Conservation (phyloP, 2,329 filamentous ascomycete genomes). For the Diaporthe caulivora region DNA sequence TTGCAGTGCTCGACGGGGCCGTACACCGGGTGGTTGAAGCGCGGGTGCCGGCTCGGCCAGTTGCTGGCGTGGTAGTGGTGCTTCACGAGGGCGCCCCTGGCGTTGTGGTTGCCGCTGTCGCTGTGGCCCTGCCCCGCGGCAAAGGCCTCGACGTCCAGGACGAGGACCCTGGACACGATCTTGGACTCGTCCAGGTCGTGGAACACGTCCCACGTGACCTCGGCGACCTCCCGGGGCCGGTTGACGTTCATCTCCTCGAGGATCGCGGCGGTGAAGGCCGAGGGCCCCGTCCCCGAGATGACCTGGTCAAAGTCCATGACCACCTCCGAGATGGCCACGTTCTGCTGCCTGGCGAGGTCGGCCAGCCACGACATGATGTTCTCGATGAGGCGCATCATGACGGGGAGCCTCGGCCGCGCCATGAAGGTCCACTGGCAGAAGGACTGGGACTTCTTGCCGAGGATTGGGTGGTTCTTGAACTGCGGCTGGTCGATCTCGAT, state of each 20-base stretch:
- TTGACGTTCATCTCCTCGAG: conserved; percentile 71
- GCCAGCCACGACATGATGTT: conserved; percentile 77
- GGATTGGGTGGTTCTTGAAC: conserved; percentile 72
- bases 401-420: conserved; percentile 74
- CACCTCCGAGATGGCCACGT: conserved; percentile 70
- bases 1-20: conserved; percentile 80
- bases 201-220: conserved; percentile 73
- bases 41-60: conserved; percentile 76
- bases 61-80: conserved; percentile 82
- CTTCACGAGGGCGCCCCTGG: conserved; percentile 75
- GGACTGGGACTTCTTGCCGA: conserved; percentile 76
- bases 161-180: conserved; percentile 72
- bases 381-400: conserved; percentile 77
- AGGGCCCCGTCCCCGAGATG: conserved; percentile 79
- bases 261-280: conserved; percentile 76
- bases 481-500: conserved; percentile 79
- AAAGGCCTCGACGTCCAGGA: conserved; percentile 79
- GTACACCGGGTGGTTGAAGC: conserved; percentile 76
- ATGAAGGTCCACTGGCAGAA: conserved; percentile 85
- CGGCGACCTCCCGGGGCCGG: conserved; percentile 45
- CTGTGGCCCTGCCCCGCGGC: conserved; percentile 81
- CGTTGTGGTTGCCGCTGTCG: conserved; percentile 77
- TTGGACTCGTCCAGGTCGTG: conserved; percentile 76
- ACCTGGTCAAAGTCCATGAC: conserved; percentile 78
- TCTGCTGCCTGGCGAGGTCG: conserved; percentile 69